phyloP scores from a whole-genome alignment of 1,284 basidiomycete species.

The Ustilago curta region DNA sequence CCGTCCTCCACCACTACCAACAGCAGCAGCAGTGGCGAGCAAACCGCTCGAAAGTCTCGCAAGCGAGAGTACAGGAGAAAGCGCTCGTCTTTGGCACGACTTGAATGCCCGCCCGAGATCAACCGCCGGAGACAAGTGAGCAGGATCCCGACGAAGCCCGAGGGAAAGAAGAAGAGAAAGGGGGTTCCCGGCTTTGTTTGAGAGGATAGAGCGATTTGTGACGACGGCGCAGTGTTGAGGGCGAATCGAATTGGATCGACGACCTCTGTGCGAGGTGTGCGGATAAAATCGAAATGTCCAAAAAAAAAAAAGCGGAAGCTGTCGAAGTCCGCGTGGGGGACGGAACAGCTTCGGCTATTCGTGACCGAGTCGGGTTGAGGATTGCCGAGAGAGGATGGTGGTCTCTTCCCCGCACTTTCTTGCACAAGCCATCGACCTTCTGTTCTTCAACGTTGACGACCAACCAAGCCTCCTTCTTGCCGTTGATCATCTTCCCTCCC shows the following conservation, averaged over 20 bases:
- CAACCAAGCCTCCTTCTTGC: not conserved
- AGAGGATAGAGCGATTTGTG: conserved; percentile 12
- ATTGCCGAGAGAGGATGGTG: conserved; percentile 3
- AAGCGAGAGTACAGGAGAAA: not conserved
- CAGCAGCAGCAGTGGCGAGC: not conserved
- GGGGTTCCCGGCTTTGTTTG: conserved; percentile 22
- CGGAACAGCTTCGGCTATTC: conserved; percentile 22
- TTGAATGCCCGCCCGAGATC: conserved; percentile 15
- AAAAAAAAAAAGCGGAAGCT: conserved; percentile 5
- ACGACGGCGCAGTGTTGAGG: conserved; percentile 4
- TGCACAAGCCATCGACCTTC: conserved; percentile 1
- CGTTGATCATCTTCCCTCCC: not conserved
- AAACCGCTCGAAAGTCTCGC: not conserved
- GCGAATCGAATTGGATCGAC: no score
- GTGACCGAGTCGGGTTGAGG: conserved; percentile 10
- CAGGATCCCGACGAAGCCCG: not conserved
- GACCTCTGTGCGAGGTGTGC: not conserved
- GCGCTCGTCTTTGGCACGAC: not conserved
- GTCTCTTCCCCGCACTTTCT: conserved; percentile 12
- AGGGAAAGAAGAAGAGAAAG: not conserved
- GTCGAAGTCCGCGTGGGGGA: conserved; percentile 3
- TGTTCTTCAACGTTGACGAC: not conserved
- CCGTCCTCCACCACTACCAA: not conserved
- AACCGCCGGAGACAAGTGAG: conserved; percentile 2
- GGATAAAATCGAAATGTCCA: conserved; percentile 8